phyloP scores from a whole-genome alignment of 2,329 filamentous ascomycete genomes.

The Stemphylium beticola region DNA sequence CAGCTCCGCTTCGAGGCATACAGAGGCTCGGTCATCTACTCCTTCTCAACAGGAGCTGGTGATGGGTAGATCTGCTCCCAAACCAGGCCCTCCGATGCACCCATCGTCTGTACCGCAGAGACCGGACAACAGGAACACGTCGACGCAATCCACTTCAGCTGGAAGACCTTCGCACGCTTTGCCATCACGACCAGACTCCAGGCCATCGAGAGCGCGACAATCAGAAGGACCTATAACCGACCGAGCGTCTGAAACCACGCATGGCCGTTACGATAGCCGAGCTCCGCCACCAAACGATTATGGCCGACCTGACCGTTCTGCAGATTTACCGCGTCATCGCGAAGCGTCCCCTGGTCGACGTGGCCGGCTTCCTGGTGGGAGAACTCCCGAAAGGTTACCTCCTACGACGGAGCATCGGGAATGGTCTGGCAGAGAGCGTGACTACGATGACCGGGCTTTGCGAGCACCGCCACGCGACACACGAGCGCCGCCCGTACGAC shows the following conservation, averaged over 20 bases:
- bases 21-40: constrained; percentile 16
- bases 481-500: constrained; percentile 32
- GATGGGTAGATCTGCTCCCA: constrained; percentile 8
- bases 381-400: constrained; percentile 46
- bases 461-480: constrained; percentile 43
- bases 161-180: constrained; percentile 51
- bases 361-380: constrained; percentile 35
- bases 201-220: constrained; percentile 53
- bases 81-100: constrained; percentile 24
- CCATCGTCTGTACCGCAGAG: constrained; percentile 33
- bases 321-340: constrained; percentile 47
- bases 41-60: constrained; percentile 25
- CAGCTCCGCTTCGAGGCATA: constrained; percentile 16
- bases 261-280: constrained; percentile 44
- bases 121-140: constrained; percentile 41
- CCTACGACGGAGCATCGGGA: constrained; percentile 39
- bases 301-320: constrained; percentile 53
- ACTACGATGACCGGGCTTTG: constrained; percentile 46
- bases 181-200: constrained; percentile 66
- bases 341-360: constrained; percentile 51
- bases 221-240: constrained; percentile 41
- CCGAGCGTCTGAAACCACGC: constrained; percentile 32
- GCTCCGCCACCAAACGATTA: constrained; percentile 46
- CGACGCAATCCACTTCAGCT: constrained; percentile 30
- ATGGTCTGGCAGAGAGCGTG: constrained; percentile 41